These are phyloP conservation scores for Pythium phragmitis DNA, from an alignment of 352 stramenopile genomes.

Conservation along the genomic window DNA sequence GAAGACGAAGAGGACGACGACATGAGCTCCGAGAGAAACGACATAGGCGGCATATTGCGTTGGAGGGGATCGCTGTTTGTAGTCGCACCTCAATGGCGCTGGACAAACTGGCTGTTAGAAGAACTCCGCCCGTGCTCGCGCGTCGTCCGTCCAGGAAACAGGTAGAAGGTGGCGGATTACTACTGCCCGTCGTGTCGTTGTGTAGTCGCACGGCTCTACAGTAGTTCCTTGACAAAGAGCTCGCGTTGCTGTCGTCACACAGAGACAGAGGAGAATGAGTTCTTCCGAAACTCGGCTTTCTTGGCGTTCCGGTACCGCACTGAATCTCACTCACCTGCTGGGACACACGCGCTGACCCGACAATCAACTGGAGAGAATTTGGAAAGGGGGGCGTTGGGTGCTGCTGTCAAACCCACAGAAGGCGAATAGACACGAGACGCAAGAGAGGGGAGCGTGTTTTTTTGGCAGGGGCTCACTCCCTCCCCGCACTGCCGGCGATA, in stretches of 20 bases:
- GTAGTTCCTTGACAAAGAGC: no score
- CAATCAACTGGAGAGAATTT: background rate
- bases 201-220: background rate
- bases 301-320: background rate
- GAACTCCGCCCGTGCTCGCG: background rate
- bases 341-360: background rate
- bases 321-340: slow-evolving; percentile 9
- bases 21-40: slow-evolving; percentile 66
- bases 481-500: slow-evolving; percentile 7
- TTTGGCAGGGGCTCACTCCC: background rate
- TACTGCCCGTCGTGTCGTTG: background rate
- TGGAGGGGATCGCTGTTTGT: slow-evolving; percentile 1
- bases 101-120: background rate
- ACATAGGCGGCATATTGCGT: slow-evolving; percentile 44
- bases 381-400: background rate
- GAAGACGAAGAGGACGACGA: slow-evolving; percentile 25
- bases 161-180: background rate
- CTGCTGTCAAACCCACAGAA: background rate
- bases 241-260: slow-evolving; percentile 1
- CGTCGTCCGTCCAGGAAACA: background rate
- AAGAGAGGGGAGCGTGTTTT: background rate
- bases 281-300: background rate
- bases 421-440: slow-evolving; percentile 14
- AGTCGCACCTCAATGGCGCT: slow-evolving; percentile 10
- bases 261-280: slow-evolving; percentile 7